Conservation (phyloP, 2,329 filamentous ascomycete species). For the Dothistroma pini region DNA sequence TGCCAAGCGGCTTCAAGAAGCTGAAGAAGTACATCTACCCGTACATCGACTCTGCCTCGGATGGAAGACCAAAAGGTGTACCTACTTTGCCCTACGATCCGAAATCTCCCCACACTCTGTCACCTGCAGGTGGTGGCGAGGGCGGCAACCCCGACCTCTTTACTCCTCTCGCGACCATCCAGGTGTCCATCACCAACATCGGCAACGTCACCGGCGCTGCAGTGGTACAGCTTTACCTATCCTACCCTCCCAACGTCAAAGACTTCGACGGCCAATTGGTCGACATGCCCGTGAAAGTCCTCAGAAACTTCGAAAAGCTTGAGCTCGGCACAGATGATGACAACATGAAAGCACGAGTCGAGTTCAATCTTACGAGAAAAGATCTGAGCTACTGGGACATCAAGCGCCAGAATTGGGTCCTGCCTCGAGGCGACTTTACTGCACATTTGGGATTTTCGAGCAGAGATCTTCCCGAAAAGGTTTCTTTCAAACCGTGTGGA, state of each 20-base stretch:
- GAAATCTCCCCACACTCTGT: slow-evolving; percentile 43
- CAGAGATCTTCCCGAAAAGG: slow-evolving; percentile 19
- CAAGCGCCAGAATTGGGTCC: slow-evolving; percentile 36
- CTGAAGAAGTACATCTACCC: slow-evolving; percentile 71
- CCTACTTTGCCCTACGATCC: slow-evolving; percentile 54
- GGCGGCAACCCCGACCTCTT: slow-evolving; percentile 66
- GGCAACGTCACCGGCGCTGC: slow-evolving; percentile 53
- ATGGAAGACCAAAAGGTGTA: slow-evolving; percentile 36
- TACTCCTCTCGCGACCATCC: slow-evolving; percentile 50
- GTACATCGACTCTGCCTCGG: slow-evolving; percentile 56
- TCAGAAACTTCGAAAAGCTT: slow-evolving; percentile 46
- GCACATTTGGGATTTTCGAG: slow-evolving; percentile 31
- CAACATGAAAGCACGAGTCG: slow-evolving; percentile 22
- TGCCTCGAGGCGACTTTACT: slow-evolving; percentile 33
- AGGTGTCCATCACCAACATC: slow-evolving; percentile 58
- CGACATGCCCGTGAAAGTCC: slow-evolving; percentile 47
- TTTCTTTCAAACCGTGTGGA: slow-evolving; percentile 14
- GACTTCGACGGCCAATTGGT: slow-evolving; percentile 26
- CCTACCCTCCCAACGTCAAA: slow-evolving; percentile 36
- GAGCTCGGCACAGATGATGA: slow-evolving; percentile 24
- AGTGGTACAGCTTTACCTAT: slow-evolving; percentile 58
- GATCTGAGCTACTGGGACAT: slow-evolving; percentile 38
- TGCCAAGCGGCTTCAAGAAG: slow-evolving; percentile 58
- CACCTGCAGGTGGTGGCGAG: slow-evolving; percentile 65
- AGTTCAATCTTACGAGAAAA: slow-evolving; percentile 37